Base-by-base conservation (phyloP, 495 filamentous ascomycete species). In the Hypoxylon lienhwacheense region DNA sequence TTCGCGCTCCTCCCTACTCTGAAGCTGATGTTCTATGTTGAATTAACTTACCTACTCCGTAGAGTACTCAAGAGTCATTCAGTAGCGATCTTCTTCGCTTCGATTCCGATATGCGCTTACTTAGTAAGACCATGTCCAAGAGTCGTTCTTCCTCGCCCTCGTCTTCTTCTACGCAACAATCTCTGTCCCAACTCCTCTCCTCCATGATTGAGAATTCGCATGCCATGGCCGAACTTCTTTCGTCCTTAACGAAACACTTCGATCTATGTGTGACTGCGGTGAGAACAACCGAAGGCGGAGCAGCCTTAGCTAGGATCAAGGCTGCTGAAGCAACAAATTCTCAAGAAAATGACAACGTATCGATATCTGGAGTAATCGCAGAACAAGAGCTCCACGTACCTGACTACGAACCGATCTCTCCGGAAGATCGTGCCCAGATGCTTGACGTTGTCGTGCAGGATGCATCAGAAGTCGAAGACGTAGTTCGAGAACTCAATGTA, bases 211-310 rank as follows among this genome's bases (percentile, higher is more conserved):
- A 77, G 41, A 84, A 91, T 53, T 91, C 93, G 0, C 83, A 85
- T 56, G 85, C 85, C 54, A 93, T 96, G 87, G 93, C 91, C 21
- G 74, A 81, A 41, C 75, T 88, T 15, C 78, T 98, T 0, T 82
- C 92, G 57, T 87, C 86, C 2, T 76, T 98, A 15, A 91, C 89
- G n/a, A 77, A 77, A 10, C 95, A 98, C 70, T 97, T 95, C 61
- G 93, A 98, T 69, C 83, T 95, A 47, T 98, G 93, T 64, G 89
- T 93, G 15, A 91, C 84, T 2, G 95, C 95, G 0, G 85, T 97
- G 21, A 88, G 90, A 56, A 87, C 92, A 52, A 96, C 92, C 1
- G 91, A 97, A 73, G 93, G 91, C 17, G 91, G 90, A 15, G 85
- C 86, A 12, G 90, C 89, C 4, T 80, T 85, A 29, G 76, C 81